Percentiles rank a stretch among this genome's conserved stretches.
phyloP scores from a whole-genome alignment of 2,329 filamentous ascomycete genomes.

The Pseudogymnoascus sp. region DNA sequence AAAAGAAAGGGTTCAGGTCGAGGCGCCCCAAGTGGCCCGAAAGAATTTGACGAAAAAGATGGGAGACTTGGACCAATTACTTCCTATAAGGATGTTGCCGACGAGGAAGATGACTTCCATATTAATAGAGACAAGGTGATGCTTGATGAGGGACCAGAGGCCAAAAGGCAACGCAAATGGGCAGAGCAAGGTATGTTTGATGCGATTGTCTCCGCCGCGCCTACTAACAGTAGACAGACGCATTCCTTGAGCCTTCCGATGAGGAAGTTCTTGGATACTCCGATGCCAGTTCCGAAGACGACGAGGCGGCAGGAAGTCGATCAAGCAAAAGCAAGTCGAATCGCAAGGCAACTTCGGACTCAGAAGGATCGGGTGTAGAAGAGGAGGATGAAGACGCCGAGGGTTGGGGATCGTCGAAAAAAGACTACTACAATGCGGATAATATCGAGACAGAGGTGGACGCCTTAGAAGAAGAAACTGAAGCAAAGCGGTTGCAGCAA shows the following conservation, averaged over 20 bases:
- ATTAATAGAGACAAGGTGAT: slow-evolving; percentile 77
- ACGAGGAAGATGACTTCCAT: slow-evolving; percentile 92
- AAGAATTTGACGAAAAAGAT: slow-evolving; percentile 47
- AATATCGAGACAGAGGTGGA: slow-evolving; percentile 54
- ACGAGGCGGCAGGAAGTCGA: slow-evolving; percentile 23
- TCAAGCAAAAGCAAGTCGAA: slow-evolving; percentile 35
- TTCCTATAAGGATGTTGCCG: slow-evolving; percentile 76
- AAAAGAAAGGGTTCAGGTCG: slow-evolving; percentile 62
- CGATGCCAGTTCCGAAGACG: slow-evolving; percentile 34
- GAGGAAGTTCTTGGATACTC: slow-evolving; percentile 51
- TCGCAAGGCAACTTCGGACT: slow-evolving; percentile 49
- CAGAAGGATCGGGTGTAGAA: slow-evolving; percentile 48
- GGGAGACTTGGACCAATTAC: slow-evolving; percentile 53
- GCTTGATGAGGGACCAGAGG: slow-evolving; percentile 70
- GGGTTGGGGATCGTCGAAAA: slow-evolving; percentile 81
- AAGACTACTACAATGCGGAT: slow-evolving; percentile 91
- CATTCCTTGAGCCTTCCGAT: slow-evolving; percentile 50
- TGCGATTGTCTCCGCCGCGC: slow-evolving; percentile 6
- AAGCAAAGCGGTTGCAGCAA: slow-evolving; percentile 79
- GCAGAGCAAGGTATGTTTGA: slow-evolving; percentile 52
- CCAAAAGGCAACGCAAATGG: slow-evolving; percentile 66
- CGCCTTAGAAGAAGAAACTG: slow-evolving; percentile 84
- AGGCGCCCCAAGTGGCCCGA: slow-evolving; percentile 40
- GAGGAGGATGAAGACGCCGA: slow-evolving; percentile 50
- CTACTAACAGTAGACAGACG: slow-evolving; percentile 31